Percentiles rank a stretch among this genome's conserved stretches.
phyloP scores from a whole-genome alignment of 768 basidiomycete species.

The Panaeolus papilionaceus region DNA sequence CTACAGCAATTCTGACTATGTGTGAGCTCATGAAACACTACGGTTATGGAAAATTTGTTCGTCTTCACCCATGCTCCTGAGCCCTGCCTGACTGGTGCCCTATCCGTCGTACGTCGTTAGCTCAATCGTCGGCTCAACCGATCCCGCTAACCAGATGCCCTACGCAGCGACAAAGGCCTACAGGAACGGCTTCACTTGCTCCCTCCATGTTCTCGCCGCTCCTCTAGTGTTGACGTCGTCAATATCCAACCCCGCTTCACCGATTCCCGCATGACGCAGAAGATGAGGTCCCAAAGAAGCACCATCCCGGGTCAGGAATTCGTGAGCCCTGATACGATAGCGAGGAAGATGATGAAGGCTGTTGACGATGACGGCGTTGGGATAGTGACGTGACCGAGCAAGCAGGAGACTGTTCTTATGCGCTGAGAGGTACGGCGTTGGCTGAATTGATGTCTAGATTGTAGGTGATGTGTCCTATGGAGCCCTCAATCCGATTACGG shows the following conservation, averaged over 20 bases:
- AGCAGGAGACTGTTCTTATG: conserved; percentile 31
- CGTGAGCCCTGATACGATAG: conserved; percentile 29
- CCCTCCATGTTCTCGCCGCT: conserved; percentile 36
- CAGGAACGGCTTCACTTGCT: conserved; percentile 36
- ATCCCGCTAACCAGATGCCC: conserved; percentile 40
- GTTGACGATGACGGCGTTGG: conserved; percentile 35
- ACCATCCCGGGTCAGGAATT: conserved; percentile 28
- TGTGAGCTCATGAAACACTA: conserved; percentile 38
- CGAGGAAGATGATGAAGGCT: conserved; percentile 30
- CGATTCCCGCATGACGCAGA: conserved; percentile 34
- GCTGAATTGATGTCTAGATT: not conserved
- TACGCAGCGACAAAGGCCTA: conserved; percentile 40
- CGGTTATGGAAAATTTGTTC: conserved; percentile 36
- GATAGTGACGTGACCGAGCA: conserved; percentile 32
- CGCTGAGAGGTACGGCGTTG: conserved; percentile 29
- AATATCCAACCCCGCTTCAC: conserved; percentile 32
- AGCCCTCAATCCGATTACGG: conserved; percentile 36
- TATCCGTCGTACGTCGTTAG: conserved; percentile 39
- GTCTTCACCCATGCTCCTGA: not conserved
- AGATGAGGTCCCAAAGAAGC: conserved; percentile 32
- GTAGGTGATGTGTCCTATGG: not conserved
- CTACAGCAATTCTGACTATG: conserved; percentile 32
- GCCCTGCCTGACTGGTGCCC: no score
- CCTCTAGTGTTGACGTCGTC: conserved; percentile 34
- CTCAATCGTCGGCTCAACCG: conserved; percentile 33